Evolutionary conservation across 2,329 filamentous ascomycete species (phyloP), one percentile per base, ranked within the genome.

Genomic region (Grosmannia penicillata): DNA sequence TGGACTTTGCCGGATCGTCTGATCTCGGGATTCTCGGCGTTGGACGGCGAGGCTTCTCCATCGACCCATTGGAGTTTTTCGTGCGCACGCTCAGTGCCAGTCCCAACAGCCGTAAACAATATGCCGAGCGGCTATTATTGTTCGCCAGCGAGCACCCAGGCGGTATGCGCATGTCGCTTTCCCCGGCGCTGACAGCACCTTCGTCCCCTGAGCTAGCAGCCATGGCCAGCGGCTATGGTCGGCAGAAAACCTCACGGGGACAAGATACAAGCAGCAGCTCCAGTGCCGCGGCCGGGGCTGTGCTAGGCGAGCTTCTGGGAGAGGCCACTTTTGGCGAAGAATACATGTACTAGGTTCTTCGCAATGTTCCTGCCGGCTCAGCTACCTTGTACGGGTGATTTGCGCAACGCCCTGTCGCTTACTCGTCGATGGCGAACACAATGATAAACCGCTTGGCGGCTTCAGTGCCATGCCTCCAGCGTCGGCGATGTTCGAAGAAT

Each of bases 21-120:
- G 56, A 58, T 23, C 44, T 58, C 35, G 55, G 51, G 17, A 48
- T 57, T 3, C 41, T 59, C 2, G 47, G 53, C 11, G 49, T 51
- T 5, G 53, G 56, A 4, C 47, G 56, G 13, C 45, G 50, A 27
- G 54, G 56, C 6, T 52, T 56, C 2, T 48, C 49, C 1, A 49
- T 59, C 23, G 62, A 66, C 28, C 59, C 61, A 6, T 53, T 65
- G 23, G 57, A 61, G 43, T 57, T 64, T 15, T 65, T 65, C 44
- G 56, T 66, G 13, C 56, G 55, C 28, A 63, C 58, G 1, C 48
- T 66, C 14, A 63, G 59, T 35, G 55, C 58, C 6, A 64, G 58
- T 27, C 61, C 61, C 5, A 65, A 65, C 37, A 61, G 58, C 40
- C 53, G 61, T 30, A 54, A 52, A 17, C 58, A 62, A 43, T 66